Base-by-base conservation (phyloP, 2,329 filamentous ascomycete species). In the Chalaropsis ovoidea region DNA sequence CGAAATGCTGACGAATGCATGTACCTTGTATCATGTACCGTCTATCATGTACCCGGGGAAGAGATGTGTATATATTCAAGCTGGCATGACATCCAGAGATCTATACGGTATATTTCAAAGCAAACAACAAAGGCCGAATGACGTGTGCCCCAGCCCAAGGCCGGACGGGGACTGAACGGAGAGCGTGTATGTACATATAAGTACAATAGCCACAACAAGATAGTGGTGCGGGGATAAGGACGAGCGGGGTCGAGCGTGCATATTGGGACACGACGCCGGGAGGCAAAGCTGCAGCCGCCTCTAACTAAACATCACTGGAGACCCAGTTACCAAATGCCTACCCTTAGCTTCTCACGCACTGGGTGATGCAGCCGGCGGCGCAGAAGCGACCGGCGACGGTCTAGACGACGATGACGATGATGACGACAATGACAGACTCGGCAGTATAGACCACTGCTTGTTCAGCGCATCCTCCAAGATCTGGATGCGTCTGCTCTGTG, bases 391-490 rank as follows among this genome's bases (percentile, higher is more conserved):
- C 19, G n/a, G 17, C 15, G 19, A 42, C 10, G 17, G 49, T 11
- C 49, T 45, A 22, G 17, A 24, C 6, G 39, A 24, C 22, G 60
- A 41, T 13, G 39, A 27, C 47, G 17, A 15, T 6, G 39, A 24
- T 11, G 60, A 39, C 19, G 35, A 24, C 15, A 17, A 61, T n/a
- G 39, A 27, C 4, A 62, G 52, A 19, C 71, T 73, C 35, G 80
- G 77, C 27, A 84, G 70, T 56, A 84, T 70, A 1, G 82, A 81
- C 65, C 62, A 67, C 70, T 78, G 75, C 69, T 83, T 83, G 45
- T 81, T 83, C 73, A 81, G 74, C 4, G 74, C 79, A 60, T 81
- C 77, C 72, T 86, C 83, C 62, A 87, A 72, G 63, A 77, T 73
- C 62, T 80, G 74, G 45, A 85, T 77, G 31, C 83, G 76, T 67